phyloP scores from a whole-genome alignment of 2,329 filamentous ascomycete genomes.

The Pyrenophora tritici-repentis region DNA sequence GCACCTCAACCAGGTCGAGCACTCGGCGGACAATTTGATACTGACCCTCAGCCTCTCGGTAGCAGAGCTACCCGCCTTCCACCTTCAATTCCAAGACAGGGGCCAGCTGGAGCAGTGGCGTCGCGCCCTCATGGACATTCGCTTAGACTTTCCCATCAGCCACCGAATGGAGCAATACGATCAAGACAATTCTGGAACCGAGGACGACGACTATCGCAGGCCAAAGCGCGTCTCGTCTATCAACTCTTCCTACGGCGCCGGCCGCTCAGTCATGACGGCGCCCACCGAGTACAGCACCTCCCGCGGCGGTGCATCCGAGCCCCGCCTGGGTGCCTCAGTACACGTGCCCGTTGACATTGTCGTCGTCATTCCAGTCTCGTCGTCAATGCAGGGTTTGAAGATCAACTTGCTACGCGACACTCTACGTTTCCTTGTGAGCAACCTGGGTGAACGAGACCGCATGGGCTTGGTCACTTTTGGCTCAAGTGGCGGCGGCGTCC shows the following conservation, averaged over 20 bases:
- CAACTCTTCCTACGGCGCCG: constrained; percentile 81
- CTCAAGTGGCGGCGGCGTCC: constrained; percentile 88
- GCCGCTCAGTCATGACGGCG: constrained; percentile 82
- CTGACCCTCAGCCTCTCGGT: constrained; percentile 91
- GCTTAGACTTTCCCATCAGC: constrained; percentile 64
- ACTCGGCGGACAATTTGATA: constrained; percentile 73
- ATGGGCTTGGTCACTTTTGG: constrained; percentile 98
- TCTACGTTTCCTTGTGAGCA: constrained; percentile 87
- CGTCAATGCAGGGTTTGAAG: constrained; percentile 99
- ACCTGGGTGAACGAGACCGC: constrained; percentile 86
- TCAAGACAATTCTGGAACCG: constrained; percentile 77
- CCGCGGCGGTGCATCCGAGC: constrained; percentile 48
- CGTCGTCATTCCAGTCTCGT: constrained; percentile 94
- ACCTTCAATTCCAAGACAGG: constrained; percentile 83
- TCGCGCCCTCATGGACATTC: constrained; percentile 81
- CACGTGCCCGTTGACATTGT: constrained; percentile 96
- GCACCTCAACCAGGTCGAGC: constrained; percentile 89
- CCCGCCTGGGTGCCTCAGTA: constrained; percentile 59
- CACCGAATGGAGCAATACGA: constrained; percentile 75
- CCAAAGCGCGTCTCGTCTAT: constrained; percentile 77
- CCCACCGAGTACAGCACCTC: constrained; percentile 90
- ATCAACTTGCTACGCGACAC: constrained; percentile 93
- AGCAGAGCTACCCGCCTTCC: constrained; percentile 88
- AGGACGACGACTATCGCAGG: constrained; percentile 83
- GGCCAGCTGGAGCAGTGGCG: constrained; percentile 90